These are phyloP conservation scores for Blumeriella jaapii DNA, from an alignment of 2,329 filamentous ascomycete genomes.

Conservation along the genomic window DNA sequence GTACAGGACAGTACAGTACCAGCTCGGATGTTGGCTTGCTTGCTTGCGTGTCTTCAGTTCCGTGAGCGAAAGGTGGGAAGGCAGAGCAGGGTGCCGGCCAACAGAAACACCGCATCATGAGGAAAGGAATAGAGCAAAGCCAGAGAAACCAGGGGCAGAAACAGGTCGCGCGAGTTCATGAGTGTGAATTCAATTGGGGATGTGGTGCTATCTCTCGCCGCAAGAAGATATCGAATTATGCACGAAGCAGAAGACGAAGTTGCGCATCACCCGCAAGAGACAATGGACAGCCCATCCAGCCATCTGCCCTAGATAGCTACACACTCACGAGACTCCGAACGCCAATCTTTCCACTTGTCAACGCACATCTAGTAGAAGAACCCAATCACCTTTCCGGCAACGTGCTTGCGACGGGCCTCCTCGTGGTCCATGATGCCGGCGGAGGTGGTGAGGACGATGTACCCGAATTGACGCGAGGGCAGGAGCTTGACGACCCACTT, in stretches of 20 bases:
- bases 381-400: conserved; percentile 96
- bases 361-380: conserved; percentile 80
- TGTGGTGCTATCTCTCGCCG: conserved; percentile 25
- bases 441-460: conserved; percentile 97
- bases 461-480: conserved; percentile 98
- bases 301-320: conserved; percentile 21
- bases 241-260: conserved; percentile 18
- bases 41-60: too few relatives aligned
- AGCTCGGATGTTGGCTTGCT: too few relatives aligned
- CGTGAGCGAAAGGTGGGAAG: too few relatives aligned
- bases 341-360: conserved; percentile 9
- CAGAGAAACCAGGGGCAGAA: not conserved
- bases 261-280: conserved; percentile 20
- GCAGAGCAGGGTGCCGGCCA: too few relatives aligned
- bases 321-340: conserved; percentile 25
- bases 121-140: not conserved
- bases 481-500: conserved; percentile 99
- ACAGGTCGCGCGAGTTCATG: conserved; percentile 14
- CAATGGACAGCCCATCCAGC: conserved; percentile 11
- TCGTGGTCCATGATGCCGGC: conserved; percentile 99
- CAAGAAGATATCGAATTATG: conserved; percentile 18
- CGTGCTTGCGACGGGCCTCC: conserved; percentile 98
- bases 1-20: too few relatives aligned
- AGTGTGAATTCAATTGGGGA: conserved; percentile 26
- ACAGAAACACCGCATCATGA: not conserved